Conservation (phyloP, 345 rosid genomes). For the Gossypium anomalum region DNA sequence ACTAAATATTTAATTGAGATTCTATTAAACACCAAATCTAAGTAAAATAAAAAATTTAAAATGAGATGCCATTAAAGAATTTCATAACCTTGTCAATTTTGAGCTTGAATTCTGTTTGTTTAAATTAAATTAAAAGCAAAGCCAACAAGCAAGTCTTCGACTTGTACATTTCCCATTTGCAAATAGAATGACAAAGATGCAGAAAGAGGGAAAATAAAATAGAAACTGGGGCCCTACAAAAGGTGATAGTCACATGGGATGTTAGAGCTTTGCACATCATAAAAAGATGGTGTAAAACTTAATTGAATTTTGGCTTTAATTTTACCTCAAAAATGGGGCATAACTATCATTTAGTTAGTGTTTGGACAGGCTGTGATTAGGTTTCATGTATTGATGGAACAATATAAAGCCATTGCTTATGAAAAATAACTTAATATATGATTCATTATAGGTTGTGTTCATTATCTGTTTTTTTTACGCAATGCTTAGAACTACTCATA, state of each 20-base stretch:
- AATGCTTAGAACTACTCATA: no score
- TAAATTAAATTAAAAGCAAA: neutral
- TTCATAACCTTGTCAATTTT: neutral
- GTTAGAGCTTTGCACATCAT: constrained; percentile 18
- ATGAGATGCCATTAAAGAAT: neutral
- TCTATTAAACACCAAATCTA: no score
- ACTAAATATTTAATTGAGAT: no score
- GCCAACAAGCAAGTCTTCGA: neutral
- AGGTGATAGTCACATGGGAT: constrained; percentile 36
- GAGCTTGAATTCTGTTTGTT: neutral
- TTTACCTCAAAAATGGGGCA: constrained; percentile 10
- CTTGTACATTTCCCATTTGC: neutral
- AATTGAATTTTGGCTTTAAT: constrained; percentile 8
- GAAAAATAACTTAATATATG: no score
- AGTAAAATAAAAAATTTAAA: no score
- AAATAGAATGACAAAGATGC: constrained; percentile 12
- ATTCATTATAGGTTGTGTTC: no score
- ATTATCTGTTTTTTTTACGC: no score
- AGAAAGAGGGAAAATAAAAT: neutral
- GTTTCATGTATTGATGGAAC: constrained; percentile 6
- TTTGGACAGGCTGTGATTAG: constrained; percentile 36
- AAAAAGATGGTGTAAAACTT: neutral
- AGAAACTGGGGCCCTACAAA: constrained; percentile 5
- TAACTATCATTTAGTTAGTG: constrained; percentile 14
- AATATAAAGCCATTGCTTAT: no score